Base-by-base conservation (phyloP, 73 alveolate genomes). In the Symbiodinium natans region DNA sequence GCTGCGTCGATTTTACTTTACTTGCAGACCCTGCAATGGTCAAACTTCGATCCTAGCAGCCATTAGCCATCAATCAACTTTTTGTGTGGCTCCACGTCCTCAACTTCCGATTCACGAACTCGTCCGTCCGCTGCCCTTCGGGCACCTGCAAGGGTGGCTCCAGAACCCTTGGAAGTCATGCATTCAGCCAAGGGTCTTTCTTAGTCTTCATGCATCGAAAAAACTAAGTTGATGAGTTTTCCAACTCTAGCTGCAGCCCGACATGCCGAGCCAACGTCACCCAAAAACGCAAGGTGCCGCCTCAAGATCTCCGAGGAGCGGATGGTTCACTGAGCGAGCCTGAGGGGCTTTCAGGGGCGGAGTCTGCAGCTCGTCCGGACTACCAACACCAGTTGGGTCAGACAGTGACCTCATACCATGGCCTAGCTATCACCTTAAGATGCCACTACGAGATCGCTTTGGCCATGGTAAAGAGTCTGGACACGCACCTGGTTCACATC, bases 91-190 rank as follows among this genome's bases (percentile, higher is more conserved):
- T n/a, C n/a, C n/a, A n/a, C 21, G 29, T 52, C 43, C 71, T 56
- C 85, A 88, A 27, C 86, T 88, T 88, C 41, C 95, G 95, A 23
- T 88, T 39, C 71, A 88, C 46, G 46, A 88, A 88, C 36, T 88
- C 95, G 73, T 88, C 86, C 48, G 95, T 83, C 85, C 40, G 39
- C 68, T 27, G 31, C 38, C 82, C 82, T 21, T 31, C 36, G 11
- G 36, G 82, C 82, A 63, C 82, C 82, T 63, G 36, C 17, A 23
- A 34, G 82, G 3, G 11, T 63, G 38, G 82, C 31, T 34, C 38
- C 36, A 34, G 38, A 29, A 5, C 11, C 38, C 34, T 0, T 1
- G 11, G 21, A 59, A 27, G n/a, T 21, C 15, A 2, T 15, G 11
- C 23, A 8, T 48, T 48, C 23, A 48, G 17, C 23, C 63, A 48